Evolutionary conservation across 2,329 filamentous ascomycete genomes (phyloP).

Genomic region (Diaporthe sp.): DNA sequence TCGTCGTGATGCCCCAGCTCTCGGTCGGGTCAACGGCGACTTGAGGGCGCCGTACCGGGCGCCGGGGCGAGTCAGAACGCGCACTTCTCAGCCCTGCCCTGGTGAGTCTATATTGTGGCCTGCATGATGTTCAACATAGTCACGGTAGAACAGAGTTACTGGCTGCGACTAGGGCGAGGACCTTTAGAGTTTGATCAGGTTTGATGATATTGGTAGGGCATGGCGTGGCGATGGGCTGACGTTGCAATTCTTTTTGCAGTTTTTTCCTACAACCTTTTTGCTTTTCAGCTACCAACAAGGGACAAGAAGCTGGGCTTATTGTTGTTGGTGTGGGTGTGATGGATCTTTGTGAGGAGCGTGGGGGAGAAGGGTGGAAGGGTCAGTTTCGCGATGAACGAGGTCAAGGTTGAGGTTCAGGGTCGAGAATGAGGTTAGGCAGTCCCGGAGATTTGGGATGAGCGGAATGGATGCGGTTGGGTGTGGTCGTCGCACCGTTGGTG

Average conservation of each 20-base stretch:
- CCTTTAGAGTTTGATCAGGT: background rate
- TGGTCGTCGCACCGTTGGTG: background rate
- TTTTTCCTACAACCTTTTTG: background rate
- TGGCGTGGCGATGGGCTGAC: background rate
- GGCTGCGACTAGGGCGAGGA: background rate
- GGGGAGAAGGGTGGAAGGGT: background rate
- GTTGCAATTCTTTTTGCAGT: background rate
- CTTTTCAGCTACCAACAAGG: background rate
- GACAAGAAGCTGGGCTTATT: background rate
- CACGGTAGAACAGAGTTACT: no score
- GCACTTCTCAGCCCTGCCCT: conserved; percentile 13
- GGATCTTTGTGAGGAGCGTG: background rate
- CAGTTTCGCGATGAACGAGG: background rate
- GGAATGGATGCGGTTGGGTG: background rate
- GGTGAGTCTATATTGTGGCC: background rate
- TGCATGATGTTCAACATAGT: background rate
- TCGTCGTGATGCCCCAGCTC: background rate
- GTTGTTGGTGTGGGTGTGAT: background rate
- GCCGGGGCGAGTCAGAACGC: conserved; percentile 10
- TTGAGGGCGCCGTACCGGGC: background rate
- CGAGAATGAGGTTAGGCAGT: conserved; percentile 19
- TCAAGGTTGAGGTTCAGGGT: background rate
- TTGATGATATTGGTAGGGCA: background rate
- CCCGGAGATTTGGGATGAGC: conserved; percentile 25
- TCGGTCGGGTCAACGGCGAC: background rate